Conservation (phyloP, 768 basidiomycete genomes). For the Tylopilus rubrobrunneus region DNA sequence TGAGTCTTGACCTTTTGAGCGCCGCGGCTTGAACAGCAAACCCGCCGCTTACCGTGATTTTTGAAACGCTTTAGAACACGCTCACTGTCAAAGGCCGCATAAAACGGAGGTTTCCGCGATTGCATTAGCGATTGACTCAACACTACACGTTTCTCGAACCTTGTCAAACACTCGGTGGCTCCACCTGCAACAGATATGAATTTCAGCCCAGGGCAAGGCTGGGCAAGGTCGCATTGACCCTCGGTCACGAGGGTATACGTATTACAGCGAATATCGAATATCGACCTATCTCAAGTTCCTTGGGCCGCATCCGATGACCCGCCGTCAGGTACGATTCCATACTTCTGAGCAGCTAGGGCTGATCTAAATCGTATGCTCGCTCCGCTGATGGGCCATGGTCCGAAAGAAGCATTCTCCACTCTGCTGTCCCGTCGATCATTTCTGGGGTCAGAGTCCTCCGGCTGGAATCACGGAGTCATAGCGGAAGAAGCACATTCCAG, state of each 20-base stretch:
- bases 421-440: no score
- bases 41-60: not conserved
- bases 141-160: not conserved
- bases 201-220: not conserved
- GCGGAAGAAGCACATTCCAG: not conserved
- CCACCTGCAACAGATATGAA: not conserved
- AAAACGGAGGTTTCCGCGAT: not conserved
- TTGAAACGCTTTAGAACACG: not conserved
- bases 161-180: not conserved
- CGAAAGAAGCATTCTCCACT: not conserved
- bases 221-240: not conserved
- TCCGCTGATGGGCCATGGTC: not conserved
- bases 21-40: not conserved
- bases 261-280: not conserved
- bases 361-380: not conserved
- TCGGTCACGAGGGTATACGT: no score
- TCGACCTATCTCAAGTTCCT: no score
- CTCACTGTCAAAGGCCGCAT: not conserved
- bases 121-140: not conserved
- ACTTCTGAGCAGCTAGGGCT: not conserved
- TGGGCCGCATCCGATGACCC: not conserved
- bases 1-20: not conserved
- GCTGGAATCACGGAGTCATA: not conserved
- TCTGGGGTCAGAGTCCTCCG: not conserved
- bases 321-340: not conserved